Conservation (phyloP, 306 rosid species). For the Aeschynomene evenia region DNA sequence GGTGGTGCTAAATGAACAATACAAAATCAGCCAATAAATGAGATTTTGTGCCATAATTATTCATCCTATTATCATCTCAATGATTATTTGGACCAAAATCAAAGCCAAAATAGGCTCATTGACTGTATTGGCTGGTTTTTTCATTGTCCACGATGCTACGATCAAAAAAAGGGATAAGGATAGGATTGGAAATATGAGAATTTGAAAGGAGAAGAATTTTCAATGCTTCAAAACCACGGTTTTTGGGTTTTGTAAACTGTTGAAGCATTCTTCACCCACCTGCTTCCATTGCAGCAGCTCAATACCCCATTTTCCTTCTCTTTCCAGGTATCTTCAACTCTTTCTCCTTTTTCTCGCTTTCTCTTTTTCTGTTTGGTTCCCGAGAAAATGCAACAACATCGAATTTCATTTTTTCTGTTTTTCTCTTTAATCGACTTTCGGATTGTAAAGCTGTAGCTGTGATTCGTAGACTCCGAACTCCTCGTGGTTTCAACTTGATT, state of each 20-base stretch:
- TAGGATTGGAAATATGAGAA: neutral
- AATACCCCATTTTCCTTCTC: neutral
- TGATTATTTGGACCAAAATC: no score
- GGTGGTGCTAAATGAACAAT: no score
- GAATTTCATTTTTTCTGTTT: neutral
- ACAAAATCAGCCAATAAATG: no score
- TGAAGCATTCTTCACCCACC: neutral
- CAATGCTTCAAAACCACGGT: neutral
- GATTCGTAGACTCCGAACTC: neutral
- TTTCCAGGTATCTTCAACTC: no score
- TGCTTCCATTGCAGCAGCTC: neutral
- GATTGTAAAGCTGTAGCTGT: neutral
- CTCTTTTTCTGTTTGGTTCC: neutral
- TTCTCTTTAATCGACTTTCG: neutral
- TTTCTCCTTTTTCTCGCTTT: neutral
- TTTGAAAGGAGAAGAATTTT: neutral
- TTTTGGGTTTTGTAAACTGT: neutral
- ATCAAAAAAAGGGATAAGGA: neutral
- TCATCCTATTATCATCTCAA: no score
- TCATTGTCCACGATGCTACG: no score
- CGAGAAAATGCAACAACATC: slow-evolving; percentile 16
- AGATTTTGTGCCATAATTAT: no score
- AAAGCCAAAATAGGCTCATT: no score
- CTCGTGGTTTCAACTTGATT: neutral
- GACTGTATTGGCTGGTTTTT: no score